Percentiles rank a stretch among this genome's conserved stretches.
These are phyloP conservation scores for Porcisia deanei DNA, from an alignment of 208 protist genomes.

Conservation along the genomic window DNA sequence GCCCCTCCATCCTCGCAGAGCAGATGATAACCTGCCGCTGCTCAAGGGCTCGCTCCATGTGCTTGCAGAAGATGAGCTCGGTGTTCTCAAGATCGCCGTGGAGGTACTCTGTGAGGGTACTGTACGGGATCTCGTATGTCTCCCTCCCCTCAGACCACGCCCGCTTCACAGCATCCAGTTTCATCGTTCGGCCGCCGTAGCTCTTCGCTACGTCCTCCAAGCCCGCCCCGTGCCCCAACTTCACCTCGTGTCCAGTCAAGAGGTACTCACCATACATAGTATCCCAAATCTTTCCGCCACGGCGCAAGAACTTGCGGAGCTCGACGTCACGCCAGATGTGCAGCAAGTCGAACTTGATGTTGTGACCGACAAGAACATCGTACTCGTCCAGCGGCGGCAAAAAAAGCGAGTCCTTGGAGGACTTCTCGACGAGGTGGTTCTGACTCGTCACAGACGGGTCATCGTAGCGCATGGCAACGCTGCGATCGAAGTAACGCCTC, in stretches of 20 bases:
- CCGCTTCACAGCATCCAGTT: constrained; percentile 90
- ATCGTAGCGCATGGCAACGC: constrained; percentile 80
- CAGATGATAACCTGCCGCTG: constrained; percentile 86
- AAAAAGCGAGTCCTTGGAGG: constrained; percentile 83
- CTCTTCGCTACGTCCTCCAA: constrained; percentile 90
- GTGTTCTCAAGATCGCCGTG: constrained; percentile 92
- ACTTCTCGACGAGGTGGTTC: constrained; percentile 73
- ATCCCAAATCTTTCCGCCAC: constrained; percentile 92
- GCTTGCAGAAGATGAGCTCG: constrained; percentile 91
- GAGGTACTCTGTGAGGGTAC: constrained; percentile 84
- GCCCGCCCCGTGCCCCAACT: constrained; percentile 79
- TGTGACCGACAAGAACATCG: constrained; percentile 92
- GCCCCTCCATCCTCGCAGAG: constrained; percentile 85
- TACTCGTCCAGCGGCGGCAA: constrained; percentile 89
- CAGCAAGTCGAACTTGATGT: constrained; percentile 94
- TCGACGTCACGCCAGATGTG: constrained; percentile 88
- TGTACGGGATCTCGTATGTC: constrained; percentile 89
- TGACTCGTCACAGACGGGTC: constrained; percentile 61
- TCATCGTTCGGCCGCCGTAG: constrained; percentile 88
- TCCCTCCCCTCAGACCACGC: constrained; percentile 91
- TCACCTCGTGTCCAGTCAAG: constrained; percentile 85
- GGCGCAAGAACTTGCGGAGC: constrained; percentile 78
- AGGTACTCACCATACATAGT: constrained; percentile 95
- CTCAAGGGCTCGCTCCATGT: constrained; percentile 78
- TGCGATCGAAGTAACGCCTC: constrained; percentile 79